Evolutionary conservation across 2,329 filamentous ascomycete species (phyloP).

Genomic region (Aureobasidium melanogenum): DNA sequence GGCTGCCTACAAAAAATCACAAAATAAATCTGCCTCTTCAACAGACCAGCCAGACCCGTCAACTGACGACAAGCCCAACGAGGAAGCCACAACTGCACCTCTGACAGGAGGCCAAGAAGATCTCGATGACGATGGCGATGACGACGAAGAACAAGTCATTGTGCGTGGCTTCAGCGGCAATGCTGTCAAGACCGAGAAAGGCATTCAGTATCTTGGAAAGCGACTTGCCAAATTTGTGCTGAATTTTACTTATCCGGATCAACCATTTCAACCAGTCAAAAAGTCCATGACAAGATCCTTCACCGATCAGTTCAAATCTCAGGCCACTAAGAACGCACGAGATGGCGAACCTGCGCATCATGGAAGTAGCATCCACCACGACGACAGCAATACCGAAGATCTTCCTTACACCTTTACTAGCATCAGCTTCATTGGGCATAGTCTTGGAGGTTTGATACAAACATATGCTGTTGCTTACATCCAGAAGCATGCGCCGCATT

Average conservation of each 20-base stretch:
- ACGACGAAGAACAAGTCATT: constrained; percentile 75
- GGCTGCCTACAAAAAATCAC: constrained; percentile 20
- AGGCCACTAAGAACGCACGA: constrained; percentile 35
- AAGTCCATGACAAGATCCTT: constrained; percentile 42
- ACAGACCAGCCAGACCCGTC: constrained; percentile 19
- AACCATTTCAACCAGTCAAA: constrained; percentile 69
- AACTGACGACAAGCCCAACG: constrained; percentile 18
- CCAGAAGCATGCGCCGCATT: constrained; percentile 85
- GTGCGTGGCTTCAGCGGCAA: constrained; percentile 87
- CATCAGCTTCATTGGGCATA: constrained; percentile 92
- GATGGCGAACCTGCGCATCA: constrained; percentile 46
- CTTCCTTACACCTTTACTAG: constrained; percentile 77
- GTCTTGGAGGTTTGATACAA: constrained; percentile 79
- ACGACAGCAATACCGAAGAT: constrained; percentile 35
- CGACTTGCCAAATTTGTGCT: constrained; percentile 85
- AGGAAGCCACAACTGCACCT: constrained; percentile 34
- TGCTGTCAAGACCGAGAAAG: constrained; percentile 80
- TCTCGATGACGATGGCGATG: constrained; percentile 43
- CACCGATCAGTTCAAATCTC: constrained; percentile 38
- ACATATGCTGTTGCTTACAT: constrained; percentile 95
- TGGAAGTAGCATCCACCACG: constrained; percentile 51
- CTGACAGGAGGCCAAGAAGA: constrained; percentile 43
- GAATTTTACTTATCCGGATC: constrained; percentile 84
- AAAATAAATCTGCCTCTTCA: constrained; percentile 14
- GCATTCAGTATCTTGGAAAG: constrained; percentile 95